Evolutionary conservation across 352 stramenopile genomes (phyloP).

Genomic region (Pythium sukuiense): DNA sequence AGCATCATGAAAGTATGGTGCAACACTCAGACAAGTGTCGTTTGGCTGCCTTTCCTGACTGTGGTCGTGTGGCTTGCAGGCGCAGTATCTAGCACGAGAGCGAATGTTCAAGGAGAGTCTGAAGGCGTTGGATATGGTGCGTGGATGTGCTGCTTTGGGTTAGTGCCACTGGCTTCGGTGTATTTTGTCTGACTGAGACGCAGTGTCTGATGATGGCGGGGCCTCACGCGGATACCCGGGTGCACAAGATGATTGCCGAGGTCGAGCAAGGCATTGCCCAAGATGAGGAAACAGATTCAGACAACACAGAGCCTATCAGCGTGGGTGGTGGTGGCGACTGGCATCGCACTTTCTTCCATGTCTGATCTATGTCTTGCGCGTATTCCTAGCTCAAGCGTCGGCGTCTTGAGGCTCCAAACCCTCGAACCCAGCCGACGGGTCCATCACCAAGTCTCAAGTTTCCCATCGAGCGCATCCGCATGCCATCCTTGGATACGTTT

Average conservation of each 20-base stretch:
- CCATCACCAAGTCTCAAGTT: constrained; percentile 27
- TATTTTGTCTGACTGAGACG: background rate
- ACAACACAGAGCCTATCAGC: background rate
- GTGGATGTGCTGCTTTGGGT: background rate
- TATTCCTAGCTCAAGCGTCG: background rate
- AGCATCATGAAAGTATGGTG: constrained; percentile 45
- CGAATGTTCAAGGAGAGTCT: constrained; percentile 35
- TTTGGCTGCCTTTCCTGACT: background rate
- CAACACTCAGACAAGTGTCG: too few relatives aligned
- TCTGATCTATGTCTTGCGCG: background rate
- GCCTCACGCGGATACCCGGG: constrained; percentile 38
- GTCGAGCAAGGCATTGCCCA: constrained; percentile 27
- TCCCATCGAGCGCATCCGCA: constrained; percentile 40
- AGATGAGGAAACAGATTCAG: background rate
- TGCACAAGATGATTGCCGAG: constrained; percentile 48
- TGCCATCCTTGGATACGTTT: constrained; percentile 67
- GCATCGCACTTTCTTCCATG: background rate
- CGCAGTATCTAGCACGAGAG: constrained; percentile 32
- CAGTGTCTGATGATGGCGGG: constrained; percentile 72
- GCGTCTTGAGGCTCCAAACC: background rate
- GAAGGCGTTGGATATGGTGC: constrained; percentile 63
- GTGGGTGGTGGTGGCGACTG: background rate
- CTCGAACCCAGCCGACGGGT: background rate
- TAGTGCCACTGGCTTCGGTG: background rate
- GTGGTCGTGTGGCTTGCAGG: constrained; percentile 20